phyloP scores from a whole-genome alignment of 306 rosid genomes.

The Dalbergia oliveri region DNA sequence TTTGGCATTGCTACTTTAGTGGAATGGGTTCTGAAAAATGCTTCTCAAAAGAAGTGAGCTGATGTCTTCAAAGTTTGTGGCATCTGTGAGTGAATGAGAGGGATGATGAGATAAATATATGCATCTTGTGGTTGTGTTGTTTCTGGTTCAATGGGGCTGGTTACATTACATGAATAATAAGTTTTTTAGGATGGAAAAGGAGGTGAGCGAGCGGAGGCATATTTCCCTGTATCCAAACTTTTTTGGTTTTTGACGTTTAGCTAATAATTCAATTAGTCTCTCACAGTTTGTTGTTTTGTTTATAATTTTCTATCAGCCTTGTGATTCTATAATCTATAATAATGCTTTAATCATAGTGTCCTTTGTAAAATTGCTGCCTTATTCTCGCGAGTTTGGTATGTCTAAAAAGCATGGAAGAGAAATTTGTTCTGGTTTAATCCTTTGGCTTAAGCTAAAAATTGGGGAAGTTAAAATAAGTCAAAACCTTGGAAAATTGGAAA shows the following conservation, averaged over 20 bases:
- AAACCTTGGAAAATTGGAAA: no score
- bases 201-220: constrained; percentile 8
- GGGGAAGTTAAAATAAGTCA: no score
- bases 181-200: constrained; percentile 16
- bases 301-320: not conserved
- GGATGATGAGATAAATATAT: constrained; percentile 26
- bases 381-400: no score
- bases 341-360: not conserved
- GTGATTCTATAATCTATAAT: not conserved
- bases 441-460: no score
- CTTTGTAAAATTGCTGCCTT: not conserved
- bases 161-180: constrained; percentile 38
- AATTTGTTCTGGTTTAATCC: no score
- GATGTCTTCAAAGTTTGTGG: constrained; percentile 21
- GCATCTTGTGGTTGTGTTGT: constrained; percentile 23
- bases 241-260: not conserved
- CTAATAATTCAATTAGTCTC: not conserved
- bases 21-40: constrained; percentile 94
- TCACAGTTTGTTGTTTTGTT: not conserved
- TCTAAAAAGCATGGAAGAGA: no score
- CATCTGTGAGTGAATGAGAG: not conserved
- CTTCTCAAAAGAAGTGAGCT: constrained; percentile 52
- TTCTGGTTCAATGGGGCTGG: constrained; percentile 34
- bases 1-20: constrained; percentile 89
- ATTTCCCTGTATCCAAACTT: constrained; percentile 35